phyloP scores from a whole-genome alignment of 2,329 filamentous ascomycete species.

The Trichoderma arundinaceum region DNA sequence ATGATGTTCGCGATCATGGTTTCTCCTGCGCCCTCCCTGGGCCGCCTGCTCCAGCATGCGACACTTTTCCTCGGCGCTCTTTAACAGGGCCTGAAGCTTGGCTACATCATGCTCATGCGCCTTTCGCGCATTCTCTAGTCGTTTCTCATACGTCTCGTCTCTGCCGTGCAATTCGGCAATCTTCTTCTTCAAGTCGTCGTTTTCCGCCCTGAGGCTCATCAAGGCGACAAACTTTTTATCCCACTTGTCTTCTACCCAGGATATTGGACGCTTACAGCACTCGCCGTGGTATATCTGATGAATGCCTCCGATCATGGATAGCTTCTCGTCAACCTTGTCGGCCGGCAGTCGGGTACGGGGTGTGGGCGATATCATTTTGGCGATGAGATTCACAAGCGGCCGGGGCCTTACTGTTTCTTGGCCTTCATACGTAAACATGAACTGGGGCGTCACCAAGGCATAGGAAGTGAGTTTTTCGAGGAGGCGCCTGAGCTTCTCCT shows the following conservation, averaged over 20 bases:
- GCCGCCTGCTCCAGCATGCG: slow-evolving; percentile 40
- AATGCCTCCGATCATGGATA: slow-evolving; percentile 53
- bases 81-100: slow-evolving; percentile 44
- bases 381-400: slow-evolving; percentile 48
- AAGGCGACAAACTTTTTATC: slow-evolving; percentile 45
- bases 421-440: slow-evolving; percentile 46
- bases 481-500: slow-evolving; percentile 45
- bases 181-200: slow-evolving; percentile 43
- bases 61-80: slow-evolving; percentile 45
- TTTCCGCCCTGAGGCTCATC: slow-evolving; percentile 42
- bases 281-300: slow-evolving; percentile 54
- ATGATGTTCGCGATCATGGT: slow-evolving; percentile 32
- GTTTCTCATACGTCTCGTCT: slow-evolving; percentile 49
- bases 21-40: slow-evolving; percentile 36
- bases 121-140: slow-evolving; percentile 47
- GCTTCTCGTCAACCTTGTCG: slow-evolving; percentile 48
- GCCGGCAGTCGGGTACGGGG: slow-evolving; percentile 45
- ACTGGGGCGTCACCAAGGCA: slow-evolving; percentile 45
- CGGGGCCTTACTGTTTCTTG: slow-evolving; percentile 50
- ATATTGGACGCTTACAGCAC: slow-evolving; percentile 51
- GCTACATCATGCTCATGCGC: slow-evolving; percentile 43
- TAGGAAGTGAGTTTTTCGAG: slow-evolving; percentile 44
- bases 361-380: slow-evolving; percentile 44
- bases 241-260: slow-evolving; percentile 46
- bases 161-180: slow-evolving; percentile 47